Evolutionary conservation across 768 basidiomycete genomes (phyloP).

Genomic region (Gloeostereum incarnatum): DNA sequence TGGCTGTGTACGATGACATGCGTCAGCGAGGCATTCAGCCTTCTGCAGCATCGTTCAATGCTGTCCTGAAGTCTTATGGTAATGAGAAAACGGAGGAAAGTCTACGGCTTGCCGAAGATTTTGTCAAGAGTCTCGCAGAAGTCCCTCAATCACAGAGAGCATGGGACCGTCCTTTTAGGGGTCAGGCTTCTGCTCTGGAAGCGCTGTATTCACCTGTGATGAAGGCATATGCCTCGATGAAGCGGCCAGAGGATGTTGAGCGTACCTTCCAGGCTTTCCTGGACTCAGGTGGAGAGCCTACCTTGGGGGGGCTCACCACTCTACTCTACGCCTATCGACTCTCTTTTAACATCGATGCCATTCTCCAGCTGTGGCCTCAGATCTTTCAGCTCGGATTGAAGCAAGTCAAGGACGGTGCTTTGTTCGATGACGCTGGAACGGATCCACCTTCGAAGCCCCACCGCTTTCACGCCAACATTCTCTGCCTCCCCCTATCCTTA

Average conservation of each 20-base stretch:
- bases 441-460: conserved; percentile 8
- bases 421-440: conserved; percentile 18
- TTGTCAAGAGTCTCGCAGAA: conserved; percentile 43
- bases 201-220: conserved; percentile 58
- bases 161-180: conserved; percentile 29
- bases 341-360: conserved; percentile 40
- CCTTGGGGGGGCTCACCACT: conserved; percentile 49
- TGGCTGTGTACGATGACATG: conserved; percentile 68
- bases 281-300: conserved; percentile 44
- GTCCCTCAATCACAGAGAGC: conserved; percentile 20
- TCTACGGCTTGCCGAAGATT: conserved; percentile 54
- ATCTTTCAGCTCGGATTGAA: conserved; percentile 51
- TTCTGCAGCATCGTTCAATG: conserved; percentile 55
- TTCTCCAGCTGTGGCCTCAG: conserved; percentile 57
- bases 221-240: conserved; percentile 32
- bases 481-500: conserved; percentile 74
- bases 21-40: conserved; percentile 51
- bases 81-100: conserved; percentile 37
- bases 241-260: conserved; percentile 43
- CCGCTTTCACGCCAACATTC: conserved; percentile 34
- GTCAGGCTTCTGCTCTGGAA: conserved; percentile 35
- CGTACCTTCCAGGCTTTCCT: conserved; percentile 44
- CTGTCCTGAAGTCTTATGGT: conserved; percentile 57
- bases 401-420: conserved; percentile 20
- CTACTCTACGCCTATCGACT: conserved; percentile 70